phyloP scores from a whole-genome alignment of 2,329 filamentous ascomycete species.

The Cladosporium colombiae region DNA sequence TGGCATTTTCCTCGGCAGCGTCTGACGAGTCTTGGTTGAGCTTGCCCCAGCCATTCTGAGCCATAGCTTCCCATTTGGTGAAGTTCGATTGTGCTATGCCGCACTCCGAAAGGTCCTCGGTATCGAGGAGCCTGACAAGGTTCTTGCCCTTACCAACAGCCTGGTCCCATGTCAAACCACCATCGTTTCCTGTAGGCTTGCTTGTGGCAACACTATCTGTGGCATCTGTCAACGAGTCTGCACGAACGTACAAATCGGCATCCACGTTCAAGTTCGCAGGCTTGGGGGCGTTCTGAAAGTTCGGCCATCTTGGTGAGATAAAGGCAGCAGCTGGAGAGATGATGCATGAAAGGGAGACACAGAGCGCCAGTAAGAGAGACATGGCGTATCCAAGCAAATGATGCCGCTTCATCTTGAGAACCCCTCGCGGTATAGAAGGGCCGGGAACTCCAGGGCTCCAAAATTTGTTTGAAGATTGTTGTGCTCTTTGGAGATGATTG shows the following conservation, averaged over 20 bases:
- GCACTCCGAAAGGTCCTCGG: background rate
- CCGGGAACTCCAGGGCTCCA: background rate
- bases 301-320: background rate
- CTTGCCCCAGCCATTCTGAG: background rate
- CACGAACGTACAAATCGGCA: background rate
- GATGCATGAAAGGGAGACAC: background rate
- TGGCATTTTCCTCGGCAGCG: background rate
- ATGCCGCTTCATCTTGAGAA: background rate
- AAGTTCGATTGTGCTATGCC: constrained; percentile 9
- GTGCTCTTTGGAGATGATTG: background rate
- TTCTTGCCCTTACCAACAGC: constrained; percentile 5
- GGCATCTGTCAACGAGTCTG: background rate
- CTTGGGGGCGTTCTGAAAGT: background rate
- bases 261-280: background rate
- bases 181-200: background rate
- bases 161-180: background rate
- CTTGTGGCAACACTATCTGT: background rate
- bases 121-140: constrained; percentile 5
- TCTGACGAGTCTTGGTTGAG: background rate
- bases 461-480: background rate
- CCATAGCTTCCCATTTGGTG: background rate
- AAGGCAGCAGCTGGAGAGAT: background rate
- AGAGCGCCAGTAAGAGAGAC: background rate
- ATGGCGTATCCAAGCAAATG: background rate
- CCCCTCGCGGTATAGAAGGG: background rate